phyloP scores from a whole-genome alignment of 768 basidiomycete genomes.

The Naganishia vaughanmartiniae region DNA sequence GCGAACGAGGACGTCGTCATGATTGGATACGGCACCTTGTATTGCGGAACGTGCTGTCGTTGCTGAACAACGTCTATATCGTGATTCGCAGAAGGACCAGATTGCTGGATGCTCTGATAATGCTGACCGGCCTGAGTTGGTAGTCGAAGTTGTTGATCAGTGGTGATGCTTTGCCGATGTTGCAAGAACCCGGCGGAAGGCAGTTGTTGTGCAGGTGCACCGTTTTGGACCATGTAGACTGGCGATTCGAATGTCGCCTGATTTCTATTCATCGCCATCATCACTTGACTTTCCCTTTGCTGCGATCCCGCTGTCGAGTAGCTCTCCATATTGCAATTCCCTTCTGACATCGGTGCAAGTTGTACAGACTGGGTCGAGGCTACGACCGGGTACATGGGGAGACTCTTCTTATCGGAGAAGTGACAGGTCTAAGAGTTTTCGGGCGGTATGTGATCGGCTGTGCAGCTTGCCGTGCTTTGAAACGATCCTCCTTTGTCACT shows the following conservation, averaged over 20 bases:
- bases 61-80: not conserved
- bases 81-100: not conserved
- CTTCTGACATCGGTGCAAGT: not conserved
- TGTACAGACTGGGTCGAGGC: not conserved
- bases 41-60: not conserved
- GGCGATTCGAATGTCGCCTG: not conserved
- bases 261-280: slow-evolving; percentile 7
- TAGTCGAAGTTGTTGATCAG: not conserved
- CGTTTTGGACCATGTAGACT: not conserved
- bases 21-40: not conserved
- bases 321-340: not conserved
- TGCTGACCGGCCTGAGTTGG: not conserved
- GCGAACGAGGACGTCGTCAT: not conserved
- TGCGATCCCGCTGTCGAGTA: not conserved
- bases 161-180: not conserved
- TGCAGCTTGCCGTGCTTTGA: not conserved
- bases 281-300: not conserved
- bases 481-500: not conserved
- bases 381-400: not conserved
- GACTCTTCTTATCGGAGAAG: not conserved
- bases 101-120: not conserved
- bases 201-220: not conserved
- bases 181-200: slow-evolving; percentile 8
- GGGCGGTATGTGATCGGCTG: not conserved
- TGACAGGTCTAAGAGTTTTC: not conserved